These are phyloP conservation scores for Oenanthe javanica DNA, from an alignment of 140 eudicot genomes.

Conservation along the genomic window DNA sequence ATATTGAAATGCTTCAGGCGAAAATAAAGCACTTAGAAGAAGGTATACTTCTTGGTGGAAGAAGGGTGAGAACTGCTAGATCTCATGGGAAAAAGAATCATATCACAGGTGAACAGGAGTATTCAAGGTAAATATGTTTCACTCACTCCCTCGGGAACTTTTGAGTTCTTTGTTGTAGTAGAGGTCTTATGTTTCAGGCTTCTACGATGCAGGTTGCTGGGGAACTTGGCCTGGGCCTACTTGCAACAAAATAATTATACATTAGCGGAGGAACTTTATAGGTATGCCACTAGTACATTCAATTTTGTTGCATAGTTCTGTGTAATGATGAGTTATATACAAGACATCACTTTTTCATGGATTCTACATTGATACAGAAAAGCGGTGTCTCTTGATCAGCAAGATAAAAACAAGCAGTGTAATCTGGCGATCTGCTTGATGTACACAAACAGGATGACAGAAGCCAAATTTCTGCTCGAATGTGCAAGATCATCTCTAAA, in stretches of 20 bases:
- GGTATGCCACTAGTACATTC: slow-evolving; percentile 25
- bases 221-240: slow-evolving; percentile 89
- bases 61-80: slow-evolving; percentile 51
- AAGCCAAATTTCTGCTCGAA: slow-evolving; percentile 73
- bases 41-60: slow-evolving; percentile 52
- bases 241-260: slow-evolving; percentile 60
- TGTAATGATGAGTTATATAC: background rate
- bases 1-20: slow-evolving; percentile 55
- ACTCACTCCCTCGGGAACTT: background rate
- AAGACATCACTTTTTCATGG: background rate
- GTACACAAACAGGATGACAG: slow-evolving; percentile 58
- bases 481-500: slow-evolving; percentile 27
- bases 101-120: slow-evolving; percentile 69
- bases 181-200: background rate
- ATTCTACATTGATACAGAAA: slow-evolving; percentile 37
- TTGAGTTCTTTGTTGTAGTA: background rate
- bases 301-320: background rate
- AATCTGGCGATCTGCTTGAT: slow-evolving; percentile 85
- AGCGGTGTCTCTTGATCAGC: slow-evolving; percentile 61
- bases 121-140: slow-evolving; percentile 44
- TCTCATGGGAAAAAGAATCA: slow-evolving; percentile 77
- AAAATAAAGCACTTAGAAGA: slow-evolving; percentile 66
- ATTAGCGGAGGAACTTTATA: slow-evolving; percentile 69
- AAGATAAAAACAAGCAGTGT: slow-evolving; percentile 83
- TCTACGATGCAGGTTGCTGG: slow-evolving; percentile 53